These are phyloP conservation scores for Chaetothyriales sp. DNA, from an alignment of 2,329 filamentous ascomycete species.

Conservation along the genomic window DNA sequence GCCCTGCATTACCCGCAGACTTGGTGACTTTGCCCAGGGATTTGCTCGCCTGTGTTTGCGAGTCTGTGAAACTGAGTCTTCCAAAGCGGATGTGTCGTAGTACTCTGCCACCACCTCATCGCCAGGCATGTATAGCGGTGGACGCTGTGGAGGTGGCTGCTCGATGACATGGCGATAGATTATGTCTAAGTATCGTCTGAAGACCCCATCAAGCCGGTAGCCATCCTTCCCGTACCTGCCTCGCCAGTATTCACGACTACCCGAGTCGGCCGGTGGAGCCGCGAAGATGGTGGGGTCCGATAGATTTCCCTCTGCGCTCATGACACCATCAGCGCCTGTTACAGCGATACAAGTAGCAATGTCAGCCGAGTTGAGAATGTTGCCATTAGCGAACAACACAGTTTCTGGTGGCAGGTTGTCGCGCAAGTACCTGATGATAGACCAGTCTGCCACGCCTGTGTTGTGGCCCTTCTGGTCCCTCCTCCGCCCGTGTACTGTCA, in stretches of 20 bases:
- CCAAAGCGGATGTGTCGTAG: neutral
- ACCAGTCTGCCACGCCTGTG: conserved; percentile 87
- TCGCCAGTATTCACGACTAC: conserved; percentile 70
- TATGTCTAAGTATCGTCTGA: conserved; percentile 81
- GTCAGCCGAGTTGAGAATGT: conserved; percentile 70
- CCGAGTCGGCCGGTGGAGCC: conserved; percentile 49
- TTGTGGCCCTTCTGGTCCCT: conserved; percentile 93
- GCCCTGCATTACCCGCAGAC: conserved; percentile 69
- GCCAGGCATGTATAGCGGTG: conserved; percentile 58
- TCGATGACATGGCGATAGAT: conserved; percentile 65
- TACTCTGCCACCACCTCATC: conserved; percentile 24
- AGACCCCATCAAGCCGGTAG: conserved; percentile 75
- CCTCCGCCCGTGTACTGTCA: conserved; percentile 79
- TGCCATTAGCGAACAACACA: conserved; percentile 94
- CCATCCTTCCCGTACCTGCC: conserved; percentile 66
- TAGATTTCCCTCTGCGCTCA: conserved; percentile 92
- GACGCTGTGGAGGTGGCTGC: conserved; percentile 49
- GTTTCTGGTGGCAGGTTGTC: conserved; percentile 74
- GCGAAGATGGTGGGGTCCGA: conserved; percentile 84
- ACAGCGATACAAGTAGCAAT: conserved; percentile 62
- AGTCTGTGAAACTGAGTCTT: conserved; percentile 9
- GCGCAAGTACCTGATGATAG: conserved; percentile 64
- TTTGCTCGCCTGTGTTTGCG: conserved; percentile 29
- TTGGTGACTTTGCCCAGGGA: conserved; percentile 36
- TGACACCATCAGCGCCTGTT: conserved; percentile 82